Conservation (phyloP, 2,329 filamentous ascomycete species). For the Trichoderma guizhouense region DNA sequence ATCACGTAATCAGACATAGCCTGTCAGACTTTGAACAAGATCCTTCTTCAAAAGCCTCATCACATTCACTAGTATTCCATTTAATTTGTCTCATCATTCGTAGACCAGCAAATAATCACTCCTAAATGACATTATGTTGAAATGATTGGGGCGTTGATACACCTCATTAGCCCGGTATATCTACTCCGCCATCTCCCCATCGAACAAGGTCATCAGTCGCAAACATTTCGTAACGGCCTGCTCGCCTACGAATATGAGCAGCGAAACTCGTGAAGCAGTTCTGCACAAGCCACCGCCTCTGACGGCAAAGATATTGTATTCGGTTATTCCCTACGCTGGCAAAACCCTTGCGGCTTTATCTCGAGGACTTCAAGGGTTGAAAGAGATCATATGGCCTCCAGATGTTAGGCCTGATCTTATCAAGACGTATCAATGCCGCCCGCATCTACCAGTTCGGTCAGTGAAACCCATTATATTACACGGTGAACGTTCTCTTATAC, state of each 20-base stretch:
- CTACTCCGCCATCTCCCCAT: not conserved
- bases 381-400: not conserved
- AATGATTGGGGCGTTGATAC: not conserved
- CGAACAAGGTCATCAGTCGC: not conserved
- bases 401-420: not conserved
- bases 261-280: not conserved
- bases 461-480: not conserved
- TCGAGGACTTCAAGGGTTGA: not conserved
- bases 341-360: not conserved
- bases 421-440: not conserved
- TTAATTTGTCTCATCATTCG: too few relatives aligned
- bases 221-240: not conserved
- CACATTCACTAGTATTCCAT: too few relatives aligned
- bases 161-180: fast-evolving
- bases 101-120: too few relatives aligned
- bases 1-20: too few relatives aligned
- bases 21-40: too few relatives aligned
- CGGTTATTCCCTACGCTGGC: not conserved
- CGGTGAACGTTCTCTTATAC: not conserved
- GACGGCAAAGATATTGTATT: not conserved
- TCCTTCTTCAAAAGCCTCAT: too few relatives aligned
- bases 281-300: not conserved
- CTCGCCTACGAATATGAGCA: not conserved
- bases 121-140: too few relatives aligned
- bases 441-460: not conserved